Conservation (phyloP, 345 rosid genomes). For the Anastatica hierochuntica region DNA sequence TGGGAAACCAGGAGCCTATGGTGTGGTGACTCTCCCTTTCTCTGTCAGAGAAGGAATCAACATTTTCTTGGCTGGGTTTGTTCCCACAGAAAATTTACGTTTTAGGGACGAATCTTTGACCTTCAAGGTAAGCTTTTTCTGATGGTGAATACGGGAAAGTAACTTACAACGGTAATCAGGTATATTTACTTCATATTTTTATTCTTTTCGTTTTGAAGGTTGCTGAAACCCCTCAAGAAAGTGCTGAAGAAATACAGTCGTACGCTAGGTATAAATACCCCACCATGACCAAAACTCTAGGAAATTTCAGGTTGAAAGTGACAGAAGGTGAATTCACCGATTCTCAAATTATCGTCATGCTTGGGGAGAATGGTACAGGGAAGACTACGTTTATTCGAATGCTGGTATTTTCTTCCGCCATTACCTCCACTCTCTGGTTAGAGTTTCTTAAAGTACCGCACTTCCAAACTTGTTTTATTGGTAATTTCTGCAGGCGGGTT, state of each 20-base stretch:
- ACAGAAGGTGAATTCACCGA: neutral
- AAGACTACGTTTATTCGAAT: neutral
- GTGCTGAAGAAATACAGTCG: slow-evolving; percentile 30
- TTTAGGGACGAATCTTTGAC: neutral
- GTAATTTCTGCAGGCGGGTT: slow-evolving; percentile 56
- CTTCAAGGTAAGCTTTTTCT: neutral
- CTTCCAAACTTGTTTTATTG: slow-evolving; percentile 1
- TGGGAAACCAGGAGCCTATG: neutral
- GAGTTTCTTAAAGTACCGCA: neutral
- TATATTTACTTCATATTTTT: neutral
- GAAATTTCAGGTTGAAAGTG: neutral
- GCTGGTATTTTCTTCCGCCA: slow-evolving; percentile 19
- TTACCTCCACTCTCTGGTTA: neutral
- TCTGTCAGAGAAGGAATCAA: slow-evolving; percentile 10
- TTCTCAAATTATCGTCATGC: slow-evolving; percentile 3
- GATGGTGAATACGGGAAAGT: neutral
- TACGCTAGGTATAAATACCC: neutral
- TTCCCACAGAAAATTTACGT: neutral
- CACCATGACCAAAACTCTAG: neutral
- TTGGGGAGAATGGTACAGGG: neutral
- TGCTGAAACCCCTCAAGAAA: slow-evolving; percentile 69
- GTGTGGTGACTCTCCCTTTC: slow-evolving; percentile 8
- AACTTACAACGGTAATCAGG: neutral
- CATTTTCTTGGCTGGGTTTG: neutral
- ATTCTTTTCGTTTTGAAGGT: slow-evolving; percentile 41